Evolutionary conservation across 768 basidiomycete species (phyloP).

Genomic region (Lactifluus volemus): DNA sequence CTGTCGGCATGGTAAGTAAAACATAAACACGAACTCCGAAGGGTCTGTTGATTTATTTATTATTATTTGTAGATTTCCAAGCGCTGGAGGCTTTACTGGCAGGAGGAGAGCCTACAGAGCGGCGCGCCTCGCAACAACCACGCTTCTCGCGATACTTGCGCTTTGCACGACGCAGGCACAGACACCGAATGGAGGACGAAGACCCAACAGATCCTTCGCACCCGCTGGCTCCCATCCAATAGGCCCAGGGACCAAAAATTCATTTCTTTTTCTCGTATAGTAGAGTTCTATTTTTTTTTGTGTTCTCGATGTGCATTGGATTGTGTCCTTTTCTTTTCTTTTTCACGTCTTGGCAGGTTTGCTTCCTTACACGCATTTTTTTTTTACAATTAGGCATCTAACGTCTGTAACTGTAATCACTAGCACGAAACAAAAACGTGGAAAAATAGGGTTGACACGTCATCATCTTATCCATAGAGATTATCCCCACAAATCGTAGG

Average conservation of each 20-base stretch:
- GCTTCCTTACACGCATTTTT: neutral
- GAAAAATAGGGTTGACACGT: neutral
- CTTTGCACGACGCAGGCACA: constrained; percentile 24
- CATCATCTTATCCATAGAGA: neutral
- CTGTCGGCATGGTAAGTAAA: constrained; percentile 82
- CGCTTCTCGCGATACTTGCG: constrained; percentile 30
- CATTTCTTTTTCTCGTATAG: neutral
- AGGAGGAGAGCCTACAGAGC: constrained; percentile 13
- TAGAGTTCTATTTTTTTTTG: neutral
- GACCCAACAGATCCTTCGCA: constrained; percentile 23
- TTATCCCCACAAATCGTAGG: no score
- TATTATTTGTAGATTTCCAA: constrained; percentile 26
- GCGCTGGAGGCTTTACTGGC: constrained; percentile 28
- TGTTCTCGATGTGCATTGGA: neutral
- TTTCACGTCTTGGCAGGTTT: neutral
- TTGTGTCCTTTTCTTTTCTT: neutral
- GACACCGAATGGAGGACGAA: constrained; percentile 18
- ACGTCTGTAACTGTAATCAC: neutral
- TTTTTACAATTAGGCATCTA: neutral
- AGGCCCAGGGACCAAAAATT: neutral
- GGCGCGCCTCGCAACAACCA: constrained; percentile 21
- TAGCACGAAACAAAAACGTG: neutral
- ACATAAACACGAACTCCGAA: no score
- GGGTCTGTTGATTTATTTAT: no score
- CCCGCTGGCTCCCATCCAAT: constrained; percentile 19